Base-by-base conservation (phyloP, 352 stramenopile species). In the Phytopythium litorale region DNA sequence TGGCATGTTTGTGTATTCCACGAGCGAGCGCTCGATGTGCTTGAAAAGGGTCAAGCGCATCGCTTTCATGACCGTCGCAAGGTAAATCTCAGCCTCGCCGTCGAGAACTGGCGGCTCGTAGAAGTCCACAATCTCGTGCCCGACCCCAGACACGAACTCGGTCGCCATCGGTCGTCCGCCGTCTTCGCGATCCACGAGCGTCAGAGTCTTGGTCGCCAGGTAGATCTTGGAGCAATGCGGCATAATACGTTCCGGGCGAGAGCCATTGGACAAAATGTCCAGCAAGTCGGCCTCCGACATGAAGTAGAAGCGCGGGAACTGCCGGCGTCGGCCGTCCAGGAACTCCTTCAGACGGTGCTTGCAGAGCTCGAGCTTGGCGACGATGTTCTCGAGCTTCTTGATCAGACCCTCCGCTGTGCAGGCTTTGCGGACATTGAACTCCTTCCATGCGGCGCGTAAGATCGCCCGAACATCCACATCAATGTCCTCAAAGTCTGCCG, bases 1-100 rank as follows among this genome's bases (percentile, higher is more conserved):
- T 18, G 87, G 76, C 79, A 98, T 94, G 58, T 94, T 72, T 15
- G 84, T 84, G 77, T 98, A 98, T 1, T 88, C 76, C 38, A 88
- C 79, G 15, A 99, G 69, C 15, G 91, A 98, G 21, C 93, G 84
- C 48, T 96, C 91, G 57, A 99, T 92, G 48, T 97, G 97, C 61
- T 96, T 87, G 67, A 98, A 98, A 37, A 99, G 75, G 8, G 97
- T 98, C 45, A 84, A 67, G 56, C 97, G 97, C 89, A 98, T 98
- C 5, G 88, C 91, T 50, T 96, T 79, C 70, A 99, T 89, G 32
- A 99, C 80, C 0, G 91, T 97, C 72, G 98, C 93, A 56, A 99
- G 86, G 75, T 99, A 99, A 64, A 98, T 97, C 67, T 99, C 97
- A 19, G 98, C 95, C 70, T 99, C 98, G 49, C 96, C 97, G 60